Evolutionary conservation across 2,329 filamentous ascomycete genomes (phyloP), one percentile per base, ranked within the genome.

Genomic region (Fusarium cyanostomum): DNA sequence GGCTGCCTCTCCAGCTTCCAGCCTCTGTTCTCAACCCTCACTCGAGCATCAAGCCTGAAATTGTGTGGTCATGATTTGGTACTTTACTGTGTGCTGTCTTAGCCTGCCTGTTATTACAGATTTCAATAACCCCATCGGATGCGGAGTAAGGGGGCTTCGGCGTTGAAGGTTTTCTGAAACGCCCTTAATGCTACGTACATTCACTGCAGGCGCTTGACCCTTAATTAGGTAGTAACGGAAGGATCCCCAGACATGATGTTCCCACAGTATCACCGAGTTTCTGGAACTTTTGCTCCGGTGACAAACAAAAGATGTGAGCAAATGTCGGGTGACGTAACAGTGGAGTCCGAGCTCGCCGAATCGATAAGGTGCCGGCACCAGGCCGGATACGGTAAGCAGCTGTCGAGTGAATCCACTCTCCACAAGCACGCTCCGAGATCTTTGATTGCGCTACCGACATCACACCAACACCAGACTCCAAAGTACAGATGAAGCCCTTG

Each of bases 401-500:
- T 51, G 37, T n/a, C 10, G 30, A 10, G 15, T 37, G 15, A 16
- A 28, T 52, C 21, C 16, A 34, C 13, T 21, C 21, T 21, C 21
- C 4, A 21, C 21, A 21, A 52, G 21, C 35, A 28, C 35, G 18
- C 45, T 30, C 31, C 30, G 42, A 41, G 46, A 56, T 64, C 39
- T 28, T 51, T 21, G 37, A 28, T 50, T 62, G 12, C 42, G 13
- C 16, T 10, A 33, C 15, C 13, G 16, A 38, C 28, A 34, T 41
- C 46, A 34, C 27, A 21, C 33, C 30, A n/a, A 38, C 15, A 38
- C 31, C 26, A 24, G 27, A 34, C 21, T 5, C 26, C 39, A 42
- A 35, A 21, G 8, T 26, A 9, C 49, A 51, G 35, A 75, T 76
- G 75, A 75, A 70, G 62, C 71, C 72, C 21, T 52, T 78, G 39